Percentiles rank a stretch among this genome's conserved stretches.
Evolutionary conservation across 768 basidiomycete genomes (phyloP).

Genomic region (Lyophyllum atratum): DNA sequence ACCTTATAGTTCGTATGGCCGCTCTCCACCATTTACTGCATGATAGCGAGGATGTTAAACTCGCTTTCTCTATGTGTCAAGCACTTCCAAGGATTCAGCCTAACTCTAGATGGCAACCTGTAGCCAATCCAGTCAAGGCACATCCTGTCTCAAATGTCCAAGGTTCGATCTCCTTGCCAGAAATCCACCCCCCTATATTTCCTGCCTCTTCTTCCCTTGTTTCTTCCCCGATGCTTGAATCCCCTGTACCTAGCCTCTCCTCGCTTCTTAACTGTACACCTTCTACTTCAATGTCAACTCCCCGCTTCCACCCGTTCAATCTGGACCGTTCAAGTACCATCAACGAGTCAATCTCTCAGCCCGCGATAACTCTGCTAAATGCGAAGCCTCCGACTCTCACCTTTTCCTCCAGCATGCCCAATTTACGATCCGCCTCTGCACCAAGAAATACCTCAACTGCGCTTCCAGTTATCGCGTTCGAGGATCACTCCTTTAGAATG

Average conservation of each 20-base stretch:
- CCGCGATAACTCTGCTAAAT: background rate
- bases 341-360: conserved; percentile 11
- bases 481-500: background rate
- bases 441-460: background rate
- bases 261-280: conserved; percentile 14
- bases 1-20: conserved; percentile 18
- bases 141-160: conserved; percentile 4
- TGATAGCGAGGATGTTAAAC: conserved; percentile 13
- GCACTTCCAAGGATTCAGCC: conserved; percentile 12
- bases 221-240: conserved; percentile 8
- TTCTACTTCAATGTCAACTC: conserved; percentile 9
- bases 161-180: conserved; percentile 13
- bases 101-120: conserved; percentile 7
- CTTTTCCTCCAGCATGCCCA: conserved; percentile 8
- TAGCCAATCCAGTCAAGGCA: conserved; percentile 5
- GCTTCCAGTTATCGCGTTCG: background rate
- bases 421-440: background rate
- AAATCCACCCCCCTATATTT: conserved; percentile 7
- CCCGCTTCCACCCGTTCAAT: background rate
- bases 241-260: conserved; percentile 17
- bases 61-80: conserved; percentile 16
- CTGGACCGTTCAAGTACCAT: conserved; percentile 4
- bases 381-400: background rate
- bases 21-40: conserved; percentile 15
- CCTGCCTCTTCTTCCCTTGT: conserved; percentile 1